These are phyloP conservation scores for Penicillium roqueforti DNA, from an alignment of 495 filamentous ascomycete genomes.

Conservation along the genomic window DNA sequence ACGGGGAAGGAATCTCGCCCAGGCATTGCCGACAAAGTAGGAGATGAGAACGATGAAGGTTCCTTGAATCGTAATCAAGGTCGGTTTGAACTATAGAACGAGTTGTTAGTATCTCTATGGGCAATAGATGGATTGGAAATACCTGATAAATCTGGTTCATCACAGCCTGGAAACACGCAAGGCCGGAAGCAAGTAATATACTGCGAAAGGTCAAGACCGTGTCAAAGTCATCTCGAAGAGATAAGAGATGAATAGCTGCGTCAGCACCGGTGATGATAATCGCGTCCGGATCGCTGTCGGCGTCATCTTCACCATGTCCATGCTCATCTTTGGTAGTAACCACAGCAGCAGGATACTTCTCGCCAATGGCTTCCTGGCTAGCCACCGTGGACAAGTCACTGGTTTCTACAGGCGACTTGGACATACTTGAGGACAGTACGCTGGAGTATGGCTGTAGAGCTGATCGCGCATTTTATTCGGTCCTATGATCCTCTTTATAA, in stretches of 20 bases:
- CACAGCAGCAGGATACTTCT: background rate
- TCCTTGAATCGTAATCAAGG: slow-evolving; percentile 26
- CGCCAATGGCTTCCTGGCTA: background rate
- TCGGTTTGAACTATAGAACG: slow-evolving; percentile 28
- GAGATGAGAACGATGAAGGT: slow-evolving; percentile 40
- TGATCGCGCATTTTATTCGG: background rate
- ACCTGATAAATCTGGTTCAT: slow-evolving; percentile 48
- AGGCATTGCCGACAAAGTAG: slow-evolving; percentile 38
- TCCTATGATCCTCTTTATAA: background rate
- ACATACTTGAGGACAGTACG: background rate
- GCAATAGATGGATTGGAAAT: slow-evolving; percentile 5
- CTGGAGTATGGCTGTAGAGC: background rate
- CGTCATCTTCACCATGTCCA: background rate
- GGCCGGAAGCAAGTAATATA: slow-evolving; percentile 38
- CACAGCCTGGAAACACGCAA: slow-evolving; percentile 45
- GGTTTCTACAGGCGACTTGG: background rate
- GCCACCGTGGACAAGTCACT: background rate
- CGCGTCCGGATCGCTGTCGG: slow-evolving; percentile 9
- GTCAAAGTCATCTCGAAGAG: slow-evolving; percentile 45
- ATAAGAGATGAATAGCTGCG: slow-evolving; percentile 33
- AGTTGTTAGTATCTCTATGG: background rate
- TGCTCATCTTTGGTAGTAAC: background rate
- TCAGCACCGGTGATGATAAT: slow-evolving; percentile 30
- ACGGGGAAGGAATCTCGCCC: slow-evolving; percentile 41
- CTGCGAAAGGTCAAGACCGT: slow-evolving; percentile 44